Conservation (phyloP, 208 protist genomes). For the Trypanosoma lewisi region DNA sequence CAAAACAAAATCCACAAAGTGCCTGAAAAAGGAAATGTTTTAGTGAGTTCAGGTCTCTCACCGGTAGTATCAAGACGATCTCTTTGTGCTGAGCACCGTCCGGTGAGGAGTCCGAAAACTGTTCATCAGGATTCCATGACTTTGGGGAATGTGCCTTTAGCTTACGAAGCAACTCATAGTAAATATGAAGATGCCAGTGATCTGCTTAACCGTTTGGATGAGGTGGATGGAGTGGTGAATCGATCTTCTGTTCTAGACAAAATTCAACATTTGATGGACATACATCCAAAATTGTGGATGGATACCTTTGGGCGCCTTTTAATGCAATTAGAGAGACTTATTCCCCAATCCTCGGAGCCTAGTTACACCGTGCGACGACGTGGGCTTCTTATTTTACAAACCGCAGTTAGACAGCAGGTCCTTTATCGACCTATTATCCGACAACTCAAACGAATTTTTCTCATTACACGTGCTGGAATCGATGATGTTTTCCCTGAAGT, state of each 20-base stretch:
- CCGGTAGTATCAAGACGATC: no score
- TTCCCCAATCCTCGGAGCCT: constrained; percentile 20
- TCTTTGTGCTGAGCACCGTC: no score
- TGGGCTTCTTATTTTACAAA: constrained; percentile 33
- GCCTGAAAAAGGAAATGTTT: no score
- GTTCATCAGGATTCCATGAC: neutral
- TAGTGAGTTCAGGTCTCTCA: no score
- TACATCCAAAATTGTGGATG: constrained; percentile 15
- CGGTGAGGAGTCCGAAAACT: neutral
- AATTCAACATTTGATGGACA: constrained; percentile 13
- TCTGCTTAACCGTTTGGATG: constrained; percentile 17
- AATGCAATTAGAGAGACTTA: constrained; percentile 32
- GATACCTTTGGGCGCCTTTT: constrained; percentile 22
- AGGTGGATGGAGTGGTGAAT: constrained; percentile 5
- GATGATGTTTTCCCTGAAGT: constrained; percentile 83
- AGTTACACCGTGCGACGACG: constrained; percentile 43
- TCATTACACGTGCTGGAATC: constrained; percentile 42
- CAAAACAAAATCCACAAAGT: no score
- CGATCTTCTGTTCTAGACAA: constrained; percentile 18
- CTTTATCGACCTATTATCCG: constrained; percentile 28
- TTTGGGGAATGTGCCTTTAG: neutral
- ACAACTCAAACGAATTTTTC: constrained; percentile 40
- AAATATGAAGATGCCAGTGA: neutral
- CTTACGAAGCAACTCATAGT: neutral
- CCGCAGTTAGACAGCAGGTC: constrained; percentile 18